These are phyloP conservation scores for Botrytis deweyae DNA, from an alignment of 2,329 filamentous ascomycete genomes.

Conservation along the genomic window DNA sequence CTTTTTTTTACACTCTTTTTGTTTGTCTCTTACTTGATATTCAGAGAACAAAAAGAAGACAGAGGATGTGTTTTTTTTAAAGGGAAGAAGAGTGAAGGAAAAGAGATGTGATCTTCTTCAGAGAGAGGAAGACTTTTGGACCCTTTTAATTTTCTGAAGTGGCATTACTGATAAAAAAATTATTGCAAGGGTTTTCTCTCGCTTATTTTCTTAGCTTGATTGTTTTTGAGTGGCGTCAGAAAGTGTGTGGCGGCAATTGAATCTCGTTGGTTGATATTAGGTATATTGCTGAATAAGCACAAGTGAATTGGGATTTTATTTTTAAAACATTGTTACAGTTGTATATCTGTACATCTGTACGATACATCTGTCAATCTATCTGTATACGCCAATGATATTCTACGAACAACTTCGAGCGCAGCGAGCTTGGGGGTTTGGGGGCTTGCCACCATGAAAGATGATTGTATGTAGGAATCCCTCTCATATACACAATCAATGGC, in stretches of 20 bases:
- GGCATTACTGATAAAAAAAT: slow-evolving; percentile 1
- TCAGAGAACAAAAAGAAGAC: background rate
- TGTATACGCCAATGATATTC: background rate
- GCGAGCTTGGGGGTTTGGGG: slow-evolving; percentile 9
- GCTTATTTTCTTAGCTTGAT: background rate
- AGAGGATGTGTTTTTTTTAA: background rate
- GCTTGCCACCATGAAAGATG: background rate
- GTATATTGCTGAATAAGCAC: background rate
- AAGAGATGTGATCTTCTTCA: background rate
- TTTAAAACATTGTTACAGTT: background rate
- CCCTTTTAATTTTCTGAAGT: slow-evolving; percentile 6
- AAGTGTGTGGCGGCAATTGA: background rate
- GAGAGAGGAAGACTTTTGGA: background rate
- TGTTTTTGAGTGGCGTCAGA: background rate
- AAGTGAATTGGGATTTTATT: background rate
- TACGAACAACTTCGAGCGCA: background rate
- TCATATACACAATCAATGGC: background rate
- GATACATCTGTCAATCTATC: background rate
- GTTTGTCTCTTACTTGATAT: background rate
- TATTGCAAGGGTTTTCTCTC: background rate
- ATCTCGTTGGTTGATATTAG: background rate
- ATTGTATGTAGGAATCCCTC: background rate
- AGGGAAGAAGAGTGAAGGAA: background rate
- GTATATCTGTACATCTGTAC: background rate
- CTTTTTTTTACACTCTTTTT: background rate